phyloP scores from a whole-genome alignment of 345 rosid genomes.

The Arabis alpina region DNA sequence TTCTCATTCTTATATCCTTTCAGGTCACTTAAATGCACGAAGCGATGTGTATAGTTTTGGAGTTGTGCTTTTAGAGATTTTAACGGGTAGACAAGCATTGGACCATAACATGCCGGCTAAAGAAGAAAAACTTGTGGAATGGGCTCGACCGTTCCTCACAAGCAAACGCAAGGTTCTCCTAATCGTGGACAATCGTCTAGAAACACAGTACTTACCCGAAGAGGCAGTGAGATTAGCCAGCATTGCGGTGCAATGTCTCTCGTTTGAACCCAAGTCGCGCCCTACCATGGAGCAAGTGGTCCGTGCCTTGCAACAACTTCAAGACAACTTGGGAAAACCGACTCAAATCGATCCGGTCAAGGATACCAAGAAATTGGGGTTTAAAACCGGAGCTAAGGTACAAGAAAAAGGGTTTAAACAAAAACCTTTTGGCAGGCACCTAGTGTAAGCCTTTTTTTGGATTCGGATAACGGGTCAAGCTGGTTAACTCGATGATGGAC shows the following conservation, averaged over 20 bases:
- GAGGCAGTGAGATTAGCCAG: slow-evolving; percentile 58
- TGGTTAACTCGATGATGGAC: background rate
- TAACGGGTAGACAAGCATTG: slow-evolving; percentile 75
- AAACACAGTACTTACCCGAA: slow-evolving; percentile 59
- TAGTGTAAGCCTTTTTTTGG: background rate
- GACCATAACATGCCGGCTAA: slow-evolving; percentile 82
- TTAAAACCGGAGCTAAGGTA: slow-evolving; percentile 19
- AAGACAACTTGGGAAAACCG: slow-evolving; percentile 48
- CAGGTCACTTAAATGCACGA: slow-evolving; percentile 78
- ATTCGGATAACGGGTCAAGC: background rate
- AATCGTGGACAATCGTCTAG: slow-evolving; percentile 70
- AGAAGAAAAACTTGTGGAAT: slow-evolving; percentile 82
- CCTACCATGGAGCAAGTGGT: slow-evolving; percentile 83
- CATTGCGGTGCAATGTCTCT: slow-evolving; percentile 72
- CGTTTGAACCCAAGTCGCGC: slow-evolving; percentile 69
- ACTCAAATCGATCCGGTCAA: slow-evolving; percentile 28
- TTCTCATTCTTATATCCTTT: background rate
- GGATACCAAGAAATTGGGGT: slow-evolving; percentile 34
- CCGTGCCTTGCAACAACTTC: slow-evolving; percentile 62
- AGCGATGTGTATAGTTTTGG: slow-evolving; percentile 95
- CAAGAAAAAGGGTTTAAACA: slow-evolving; percentile 24
- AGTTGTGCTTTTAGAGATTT: slow-evolving; percentile 88
- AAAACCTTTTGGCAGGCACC: slow-evolving; percentile 24
- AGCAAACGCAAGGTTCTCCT: slow-evolving; percentile 79
- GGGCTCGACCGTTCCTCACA: slow-evolving; percentile 83